Percentiles rank a stretch among this genome's conserved stretches.
Evolutionary conservation across 106 monocot species (phyloP).

Genomic region (Chionographis japonica): DNA sequence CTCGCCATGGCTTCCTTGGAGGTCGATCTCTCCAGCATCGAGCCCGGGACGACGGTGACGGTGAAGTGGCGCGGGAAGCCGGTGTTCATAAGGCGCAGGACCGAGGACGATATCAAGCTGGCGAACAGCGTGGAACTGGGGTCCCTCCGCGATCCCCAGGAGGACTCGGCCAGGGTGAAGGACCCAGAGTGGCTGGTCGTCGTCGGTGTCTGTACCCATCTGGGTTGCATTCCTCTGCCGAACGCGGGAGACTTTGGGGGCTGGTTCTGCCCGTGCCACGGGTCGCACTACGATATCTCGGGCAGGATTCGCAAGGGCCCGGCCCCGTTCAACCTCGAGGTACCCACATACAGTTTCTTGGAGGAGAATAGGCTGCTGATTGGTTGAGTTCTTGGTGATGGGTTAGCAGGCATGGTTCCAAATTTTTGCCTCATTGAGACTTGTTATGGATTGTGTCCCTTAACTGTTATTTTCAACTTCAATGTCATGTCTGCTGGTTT

Average conservation of each 20-base stretch:
- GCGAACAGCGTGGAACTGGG: conserved; percentile 66
- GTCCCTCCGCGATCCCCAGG: conserved; percentile 67
- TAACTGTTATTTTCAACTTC: no score
- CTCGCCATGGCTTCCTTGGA: conserved; percentile 81
- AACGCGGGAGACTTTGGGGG: conserved; percentile 79
- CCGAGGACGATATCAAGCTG: conserved; percentile 57
- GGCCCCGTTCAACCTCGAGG: conserved; percentile 75
- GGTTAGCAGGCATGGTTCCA: no score
- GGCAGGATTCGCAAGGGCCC: conserved; percentile 88
- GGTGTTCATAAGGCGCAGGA: conserved; percentile 69
- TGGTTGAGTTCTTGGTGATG: conserved; percentile 24
- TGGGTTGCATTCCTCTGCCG: conserved; percentile 83
- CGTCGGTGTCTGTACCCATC: conserved; percentile 71
- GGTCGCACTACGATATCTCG: conserved; percentile 78
- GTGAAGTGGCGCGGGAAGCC: conserved; percentile 96
- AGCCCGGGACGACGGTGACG: conserved; percentile 67
- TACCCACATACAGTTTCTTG: conserved; percentile 70
- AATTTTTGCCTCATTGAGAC: no score
- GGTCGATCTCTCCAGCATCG: conserved; percentile 79
- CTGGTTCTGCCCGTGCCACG: conserved; percentile 93
- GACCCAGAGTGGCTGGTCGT: conserved; percentile 86
- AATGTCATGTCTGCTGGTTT: no score
- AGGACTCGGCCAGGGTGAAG: conserved; percentile 58
- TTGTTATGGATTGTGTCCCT: no score
- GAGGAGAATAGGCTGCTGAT: conserved; percentile 70